Evolutionary conservation across 192 early-diverging fungal species (phyloP).

Genomic region (Paraglomus occultum): DNA sequence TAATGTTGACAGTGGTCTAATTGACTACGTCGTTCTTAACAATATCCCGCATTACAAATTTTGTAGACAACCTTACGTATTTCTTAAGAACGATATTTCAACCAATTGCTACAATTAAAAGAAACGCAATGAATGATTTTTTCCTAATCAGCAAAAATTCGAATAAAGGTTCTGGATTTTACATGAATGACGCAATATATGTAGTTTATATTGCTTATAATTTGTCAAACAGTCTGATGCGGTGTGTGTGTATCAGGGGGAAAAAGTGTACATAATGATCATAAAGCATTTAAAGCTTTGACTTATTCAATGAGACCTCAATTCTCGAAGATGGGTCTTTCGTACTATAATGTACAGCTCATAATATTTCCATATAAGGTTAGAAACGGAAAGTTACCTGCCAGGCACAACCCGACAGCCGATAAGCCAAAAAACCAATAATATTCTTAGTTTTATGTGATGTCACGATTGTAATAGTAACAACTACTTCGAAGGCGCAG

Average conservation of each 20-base stretch:
- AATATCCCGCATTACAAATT: slow-evolving; percentile 16
- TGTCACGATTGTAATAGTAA: too few relatives aligned
- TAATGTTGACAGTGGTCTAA: slow-evolving; percentile 1
- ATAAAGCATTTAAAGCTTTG: slow-evolving; percentile 22
- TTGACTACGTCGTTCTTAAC: slow-evolving; percentile 21
- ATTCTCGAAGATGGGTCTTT: slow-evolving; percentile 6
- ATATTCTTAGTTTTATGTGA: too few relatives aligned
- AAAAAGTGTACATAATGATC: slow-evolving; percentile 23
- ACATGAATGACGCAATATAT: slow-evolving; percentile 12
- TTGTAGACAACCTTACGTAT: slow-evolving; percentile 8
- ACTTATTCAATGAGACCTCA: slow-evolving; percentile 18
- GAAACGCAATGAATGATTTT: background rate
- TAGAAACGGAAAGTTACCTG: too few relatives aligned
- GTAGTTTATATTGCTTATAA: slow-evolving; percentile 21
- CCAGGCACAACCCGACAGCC: too few relatives aligned
- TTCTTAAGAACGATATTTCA: slow-evolving; percentile 20
- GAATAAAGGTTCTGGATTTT: slow-evolving; percentile 5
- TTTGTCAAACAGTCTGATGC: background rate
- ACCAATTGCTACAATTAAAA: background rate
- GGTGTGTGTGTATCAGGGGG: background rate
- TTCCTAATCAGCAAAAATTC: background rate
- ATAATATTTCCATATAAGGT: too few relatives aligned
- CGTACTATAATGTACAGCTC: too few relatives aligned
- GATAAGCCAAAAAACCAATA: too few relatives aligned
- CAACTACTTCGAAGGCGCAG: too few relatives aligned